These are phyloP conservation scores for Tolypocladium inflatum DNA, from an alignment of 2,329 filamentous ascomycete genomes.

Conservation along the genomic window DNA sequence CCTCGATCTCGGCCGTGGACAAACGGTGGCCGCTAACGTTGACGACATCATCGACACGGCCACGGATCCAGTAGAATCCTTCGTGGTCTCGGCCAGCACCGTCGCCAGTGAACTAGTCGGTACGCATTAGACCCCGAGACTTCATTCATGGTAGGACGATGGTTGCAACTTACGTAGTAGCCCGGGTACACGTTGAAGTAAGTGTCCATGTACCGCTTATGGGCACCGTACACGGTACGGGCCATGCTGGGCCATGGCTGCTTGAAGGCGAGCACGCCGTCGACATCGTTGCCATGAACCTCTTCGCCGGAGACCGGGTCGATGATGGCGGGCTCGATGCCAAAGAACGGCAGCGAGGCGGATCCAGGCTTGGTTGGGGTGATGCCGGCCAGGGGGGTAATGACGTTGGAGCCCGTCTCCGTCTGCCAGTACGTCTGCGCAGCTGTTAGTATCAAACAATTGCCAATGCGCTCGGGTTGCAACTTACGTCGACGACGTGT, in stretches of 20 bases:
- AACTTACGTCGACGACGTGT: conserved; percentile 82
- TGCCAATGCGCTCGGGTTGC: background rate
- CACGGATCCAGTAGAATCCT: conserved; percentile 99
- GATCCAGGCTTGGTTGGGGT: conserved; percentile 96
- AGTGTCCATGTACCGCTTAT: conserved; percentile 98
- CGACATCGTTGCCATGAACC: conserved; percentile 90
- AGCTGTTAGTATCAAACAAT: conserved; percentile 8
- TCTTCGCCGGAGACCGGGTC: conserved; percentile 93
- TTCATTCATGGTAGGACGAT: background rate
- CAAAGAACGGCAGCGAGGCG: conserved; percentile 94
- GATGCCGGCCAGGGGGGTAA: conserved; percentile 83
- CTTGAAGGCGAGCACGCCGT: conserved; percentile 95
- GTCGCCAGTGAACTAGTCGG: conserved; percentile 70
- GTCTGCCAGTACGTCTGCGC: conserved; percentile 97
- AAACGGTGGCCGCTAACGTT: conserved; percentile 95
- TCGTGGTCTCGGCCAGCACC: conserved; percentile 94
- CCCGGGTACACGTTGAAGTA: conserved; percentile 97
- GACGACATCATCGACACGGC: conserved; percentile 95
- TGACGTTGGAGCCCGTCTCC: conserved; percentile 94
- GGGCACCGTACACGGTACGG: conserved; percentile 91
- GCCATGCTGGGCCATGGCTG: conserved; percentile 98
- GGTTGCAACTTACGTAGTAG: conserved; percentile 72
- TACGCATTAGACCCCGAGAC: background rate
- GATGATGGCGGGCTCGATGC: conserved; percentile 94
- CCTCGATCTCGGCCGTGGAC: conserved; percentile 96